Percentiles rank a stretch among this genome's conserved stretches.
phyloP scores from a whole-genome alignment of 2,329 filamentous ascomycete genomes.

The Calcarisporium arbuscula region DNA sequence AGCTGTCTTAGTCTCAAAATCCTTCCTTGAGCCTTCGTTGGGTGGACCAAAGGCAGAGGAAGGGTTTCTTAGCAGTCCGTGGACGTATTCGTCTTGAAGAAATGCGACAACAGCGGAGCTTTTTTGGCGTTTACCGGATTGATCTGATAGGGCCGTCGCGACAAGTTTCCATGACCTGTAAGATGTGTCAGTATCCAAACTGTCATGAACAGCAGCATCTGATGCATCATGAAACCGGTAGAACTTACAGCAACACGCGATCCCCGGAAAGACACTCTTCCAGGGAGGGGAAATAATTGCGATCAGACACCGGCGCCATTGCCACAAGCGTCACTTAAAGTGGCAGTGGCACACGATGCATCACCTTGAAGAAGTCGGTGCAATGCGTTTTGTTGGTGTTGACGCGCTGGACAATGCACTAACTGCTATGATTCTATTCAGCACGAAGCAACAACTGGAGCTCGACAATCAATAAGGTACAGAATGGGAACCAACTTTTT shows the following conservation, averaged over 20 bases:
- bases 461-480: no score
- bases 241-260: slow-evolving; percentile 71
- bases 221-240: no score
- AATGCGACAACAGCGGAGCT: slow-evolving; percentile 58
- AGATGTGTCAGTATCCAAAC: slow-evolving; percentile 14
- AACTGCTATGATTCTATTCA: no score
- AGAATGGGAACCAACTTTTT: no score
- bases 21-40: slow-evolving; percentile 58
- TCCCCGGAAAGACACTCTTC: slow-evolving; percentile 80
- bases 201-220: slow-evolving; percentile 8
- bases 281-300: slow-evolving; percentile 75
- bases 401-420: no score
- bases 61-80: slow-evolving; percentile 62
- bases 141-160: slow-evolving; percentile 50
- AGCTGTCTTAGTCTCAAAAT: slow-evolving; percentile 78
- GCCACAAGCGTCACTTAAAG: slow-evolving; percentile 45
- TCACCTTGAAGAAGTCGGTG: slow-evolving; percentile 23
- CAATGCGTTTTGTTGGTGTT: slow-evolving; percentile 18
- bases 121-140: slow-evolving; percentile 46
- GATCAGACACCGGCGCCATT: slow-evolving; percentile 67
- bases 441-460: slow-evolving; percentile 7
- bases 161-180: slow-evolving; percentile 56
- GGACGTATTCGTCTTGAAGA: slow-evolving; percentile 62
- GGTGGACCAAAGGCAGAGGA: slow-evolving; percentile 59
- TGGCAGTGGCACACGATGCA: slow-evolving; percentile 31